Conservation (phyloP, 257 asterid genomes). For the Gentiana straminea region DNA sequence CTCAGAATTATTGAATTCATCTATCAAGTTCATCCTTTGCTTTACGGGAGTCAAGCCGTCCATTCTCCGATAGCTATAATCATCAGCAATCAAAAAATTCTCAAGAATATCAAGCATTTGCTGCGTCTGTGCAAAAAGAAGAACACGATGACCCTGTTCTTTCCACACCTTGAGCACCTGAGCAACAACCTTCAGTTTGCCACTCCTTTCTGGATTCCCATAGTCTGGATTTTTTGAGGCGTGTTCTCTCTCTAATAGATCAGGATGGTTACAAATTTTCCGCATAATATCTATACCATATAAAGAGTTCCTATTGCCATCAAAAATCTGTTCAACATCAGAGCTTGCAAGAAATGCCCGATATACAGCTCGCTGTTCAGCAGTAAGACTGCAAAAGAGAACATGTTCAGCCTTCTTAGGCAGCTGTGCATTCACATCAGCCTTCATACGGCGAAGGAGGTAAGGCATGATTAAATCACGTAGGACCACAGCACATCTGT, state of each 20-base stretch:
- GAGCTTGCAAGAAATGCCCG: conserved; percentile 98
- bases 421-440: conserved; percentile 83
- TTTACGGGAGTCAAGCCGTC: conserved; percentile 87
- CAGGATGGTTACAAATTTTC: conserved; percentile 97
- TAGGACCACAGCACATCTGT: conserved; percentile 92
- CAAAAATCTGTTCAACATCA: conserved; percentile 86
- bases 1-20: conserved; percentile 73
- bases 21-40: conserved; percentile 88
- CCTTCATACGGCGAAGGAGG: conserved; percentile 96
- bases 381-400: conserved; percentile 89
- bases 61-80: conserved; percentile 78
- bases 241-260: conserved; percentile 95
- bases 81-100: conserved; percentile 42
- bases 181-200: conserved; percentile 79
- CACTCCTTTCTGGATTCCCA: conserved; percentile 87
- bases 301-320: conserved; percentile 80
- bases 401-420: conserved; percentile 96
- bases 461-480: conserved; percentile 99
- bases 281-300: conserved; percentile 97
- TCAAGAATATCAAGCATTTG: conserved; percentile 99
- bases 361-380: conserved; percentile 75
- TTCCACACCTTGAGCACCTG: conserved; percentile 95
- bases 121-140: conserved; percentile 86
- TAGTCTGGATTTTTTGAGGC: conserved; percentile 74
- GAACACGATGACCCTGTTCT: conserved; percentile 96